phyloP scores from a whole-genome alignment of 2,329 filamentous ascomycete genomes.

The Colletotrichum salicis region DNA sequence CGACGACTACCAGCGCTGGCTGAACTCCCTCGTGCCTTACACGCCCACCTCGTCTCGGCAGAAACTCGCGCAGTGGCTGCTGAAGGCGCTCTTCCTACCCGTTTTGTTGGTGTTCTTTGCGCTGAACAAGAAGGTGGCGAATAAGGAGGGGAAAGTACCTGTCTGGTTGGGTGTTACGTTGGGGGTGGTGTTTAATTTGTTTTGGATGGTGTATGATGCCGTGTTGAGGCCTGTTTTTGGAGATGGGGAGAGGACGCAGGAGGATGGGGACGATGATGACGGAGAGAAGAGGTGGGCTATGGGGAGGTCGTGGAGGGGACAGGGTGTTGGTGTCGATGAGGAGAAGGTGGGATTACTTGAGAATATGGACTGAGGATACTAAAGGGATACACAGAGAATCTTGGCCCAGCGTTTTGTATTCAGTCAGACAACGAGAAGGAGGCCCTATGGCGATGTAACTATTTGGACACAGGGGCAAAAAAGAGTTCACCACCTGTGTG shows the following conservation, averaged over 20 bases:
- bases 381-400: background rate
- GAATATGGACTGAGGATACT: background rate
- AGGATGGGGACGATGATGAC: slow-evolving; percentile 35
- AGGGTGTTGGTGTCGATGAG: slow-evolving; percentile 34
- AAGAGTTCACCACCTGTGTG: too few species aligned
- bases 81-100: slow-evolving; percentile 53
- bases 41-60: slow-evolving; percentile 75
- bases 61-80: slow-evolving; percentile 73
- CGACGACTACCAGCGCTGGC: slow-evolving; percentile 78
- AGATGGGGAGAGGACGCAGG: slow-evolving; percentile 79
- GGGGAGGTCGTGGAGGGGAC: slow-evolving; percentile 13
- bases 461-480: too few species aligned
- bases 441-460: too few species aligned
- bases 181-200: slow-evolving; percentile 54
- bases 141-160: slow-evolving; percentile 75
- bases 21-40: slow-evolving; percentile 77
- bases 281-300: slow-evolving; percentile 20
- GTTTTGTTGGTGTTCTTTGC: slow-evolving; percentile 5
- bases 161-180: slow-evolving; percentile 73
- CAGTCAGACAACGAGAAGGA: background rate
- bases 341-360: slow-evolving; percentile 39
- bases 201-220: slow-evolving; percentile 59
- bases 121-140: slow-evolving; percentile 61
- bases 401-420: too few species aligned
- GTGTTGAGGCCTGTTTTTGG: slow-evolving; percentile 75